Percentiles rank a stretch among this genome's conserved stretches.
These are phyloP conservation scores for Zygnema cylindricum DNA, from an alignment of 139 green algal species.

Conservation along the genomic window DNA sequence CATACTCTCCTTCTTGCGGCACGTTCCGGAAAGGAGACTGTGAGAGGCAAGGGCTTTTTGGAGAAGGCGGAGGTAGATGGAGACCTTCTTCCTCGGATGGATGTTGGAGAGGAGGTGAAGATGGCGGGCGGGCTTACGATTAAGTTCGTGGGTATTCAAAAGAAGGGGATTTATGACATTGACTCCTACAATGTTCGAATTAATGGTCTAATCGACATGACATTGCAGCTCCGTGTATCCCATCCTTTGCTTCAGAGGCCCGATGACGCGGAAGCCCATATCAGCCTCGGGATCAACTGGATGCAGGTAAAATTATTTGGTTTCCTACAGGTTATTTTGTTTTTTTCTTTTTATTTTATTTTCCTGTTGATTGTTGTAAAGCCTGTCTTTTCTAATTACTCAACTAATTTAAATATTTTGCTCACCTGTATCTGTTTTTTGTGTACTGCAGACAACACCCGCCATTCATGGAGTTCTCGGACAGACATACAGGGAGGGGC, in stretches of 20 bases:
- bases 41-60: constrained; percentile 14
- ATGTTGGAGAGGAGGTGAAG: not conserved
- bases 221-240: constrained; percentile 19
- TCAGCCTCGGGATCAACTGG: constrained; percentile 32
- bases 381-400: too few species aligned
- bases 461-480: too few species aligned
- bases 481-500: too few species aligned
- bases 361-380: too few species aligned
- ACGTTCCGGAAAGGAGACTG: not conserved
- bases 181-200: constrained; percentile 32
- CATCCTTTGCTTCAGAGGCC: constrained; percentile 20
- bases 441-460: too few species aligned
- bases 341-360: too few species aligned
- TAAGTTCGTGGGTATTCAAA: not conserved
- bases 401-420: too few species aligned
- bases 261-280: constrained; percentile 47
- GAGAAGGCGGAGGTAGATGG: constrained; percentile 20
- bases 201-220: constrained; percentile 22
- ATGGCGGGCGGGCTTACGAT: not conserved
- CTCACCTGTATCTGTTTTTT: too few species aligned
- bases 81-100: not conserved
- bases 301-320: too few species aligned
- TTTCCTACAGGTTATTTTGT: too few species aligned
- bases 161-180: constrained; percentile 21
- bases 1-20: constrained; percentile 27